Conservation (phyloP, 129 eudicot genomes). For the Heracleum sosnowskyi region DNA sequence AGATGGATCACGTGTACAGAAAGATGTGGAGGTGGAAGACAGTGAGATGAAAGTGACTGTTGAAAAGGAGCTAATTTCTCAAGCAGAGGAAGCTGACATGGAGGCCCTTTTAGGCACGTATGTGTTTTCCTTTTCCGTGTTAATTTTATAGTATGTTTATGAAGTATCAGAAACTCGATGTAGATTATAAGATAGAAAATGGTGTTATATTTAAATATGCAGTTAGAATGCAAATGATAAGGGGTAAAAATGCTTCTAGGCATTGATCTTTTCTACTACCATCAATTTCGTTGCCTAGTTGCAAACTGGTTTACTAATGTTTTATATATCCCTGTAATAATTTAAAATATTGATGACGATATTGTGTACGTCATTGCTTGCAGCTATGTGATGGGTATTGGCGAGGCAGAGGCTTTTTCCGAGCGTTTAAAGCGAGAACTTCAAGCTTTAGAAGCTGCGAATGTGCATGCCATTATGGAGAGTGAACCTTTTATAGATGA, state of each 20-base stretch:
- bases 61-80: slow-evolving; percentile 95
- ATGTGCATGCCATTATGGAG: slow-evolving; percentile 95
- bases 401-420: slow-evolving; percentile 99
- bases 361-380: slow-evolving; percentile 12
- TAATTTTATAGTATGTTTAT: slow-evolving; percentile 1
- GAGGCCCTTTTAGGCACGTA: slow-evolving; percentile 99
- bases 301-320: not conserved
- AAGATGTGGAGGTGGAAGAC: slow-evolving; percentile 38
- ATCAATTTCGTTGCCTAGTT: not conserved
- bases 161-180: not conserved
- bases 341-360: slow-evolving; percentile 14
- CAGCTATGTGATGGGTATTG: slow-evolving; percentile 98
- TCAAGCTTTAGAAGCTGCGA: slow-evolving; percentile 98
- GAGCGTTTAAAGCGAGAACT: slow-evolving; percentile 92
- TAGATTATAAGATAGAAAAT: not conserved
- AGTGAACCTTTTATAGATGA: slow-evolving; percentile 73
- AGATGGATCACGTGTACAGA: slow-evolving; percentile 46
- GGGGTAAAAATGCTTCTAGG: not conserved
- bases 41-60: slow-evolving; percentile 74
- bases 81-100: slow-evolving; percentile 99
- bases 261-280: not conserved
- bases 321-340: not conserved
- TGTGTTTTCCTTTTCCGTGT: slow-evolving; percentile 23
- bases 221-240: not conserved
- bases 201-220: not conserved